A percentile compares a stretch with the other conserved stretches of the same genome.
Conservation (phyloP, 2,329 filamentous ascomycete genomes). For the Fusarium nanum region DNA sequence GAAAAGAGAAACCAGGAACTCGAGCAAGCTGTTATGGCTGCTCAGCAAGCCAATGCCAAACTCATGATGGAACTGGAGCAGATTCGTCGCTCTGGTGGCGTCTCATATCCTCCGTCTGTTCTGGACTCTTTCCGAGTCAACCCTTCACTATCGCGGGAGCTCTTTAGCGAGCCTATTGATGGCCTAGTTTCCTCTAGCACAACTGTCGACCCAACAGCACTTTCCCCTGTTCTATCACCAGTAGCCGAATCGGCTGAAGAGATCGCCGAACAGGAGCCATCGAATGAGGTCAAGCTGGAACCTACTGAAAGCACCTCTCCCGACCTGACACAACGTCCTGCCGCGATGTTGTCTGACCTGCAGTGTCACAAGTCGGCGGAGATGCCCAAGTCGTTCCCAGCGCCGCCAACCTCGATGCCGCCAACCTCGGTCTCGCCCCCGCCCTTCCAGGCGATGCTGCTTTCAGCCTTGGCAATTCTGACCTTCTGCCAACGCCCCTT, state of each 20-base stretch:
- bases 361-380: slow-evolving; percentile 97
- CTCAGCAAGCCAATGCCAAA: slow-evolving; percentile 64
- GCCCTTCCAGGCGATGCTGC: slow-evolving; percentile 70
- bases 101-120: slow-evolving; percentile 54
- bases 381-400: slow-evolving; percentile 61
- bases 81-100: slow-evolving; percentile 59
- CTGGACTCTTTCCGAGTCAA: slow-evolving; percentile 58
- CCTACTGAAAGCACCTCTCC: slow-evolving; percentile 63
- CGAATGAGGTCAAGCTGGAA: slow-evolving; percentile 42
- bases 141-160: slow-evolving; percentile 68
- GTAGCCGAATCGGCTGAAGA: slow-evolving; percentile 57
- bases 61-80: slow-evolving; percentile 63
- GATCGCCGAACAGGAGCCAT: slow-evolving; percentile 47
- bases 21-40: slow-evolving; percentile 69
- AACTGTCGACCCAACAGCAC: slow-evolving; percentile 71
- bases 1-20: slow-evolving; percentile 80
- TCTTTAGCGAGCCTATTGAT: slow-evolving; percentile 62
- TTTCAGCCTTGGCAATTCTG: slow-evolving; percentile 76
- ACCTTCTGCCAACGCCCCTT: slow-evolving; percentile 75
- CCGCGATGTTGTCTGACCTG: slow-evolving; percentile 99
- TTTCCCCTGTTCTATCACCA: slow-evolving; percentile 68
- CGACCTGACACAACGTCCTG: slow-evolving; percentile 99
- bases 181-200: slow-evolving; percentile 56
- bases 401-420: slow-evolving; percentile 55
- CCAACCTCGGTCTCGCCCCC: slow-evolving; percentile 60